phyloP scores from a whole-genome alignment of 352 stramenopile genomes.

The Globisporangium alternatum region DNA sequence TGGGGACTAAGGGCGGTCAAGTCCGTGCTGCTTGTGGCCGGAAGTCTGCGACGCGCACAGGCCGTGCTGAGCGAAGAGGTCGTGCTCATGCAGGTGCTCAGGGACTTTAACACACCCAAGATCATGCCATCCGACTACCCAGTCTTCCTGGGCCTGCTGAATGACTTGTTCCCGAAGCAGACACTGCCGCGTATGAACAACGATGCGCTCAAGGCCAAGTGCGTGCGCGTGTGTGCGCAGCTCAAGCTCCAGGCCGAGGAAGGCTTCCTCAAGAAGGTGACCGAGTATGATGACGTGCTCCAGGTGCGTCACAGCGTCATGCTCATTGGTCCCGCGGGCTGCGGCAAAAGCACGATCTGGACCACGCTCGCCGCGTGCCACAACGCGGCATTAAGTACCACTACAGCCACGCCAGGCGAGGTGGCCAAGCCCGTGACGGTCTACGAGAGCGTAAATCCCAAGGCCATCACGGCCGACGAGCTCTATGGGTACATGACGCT shows the following conservation, averaged over 20 bases:
- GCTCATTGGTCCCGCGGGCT: conserved; percentile 93
- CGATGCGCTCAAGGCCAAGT: conserved; percentile 40
- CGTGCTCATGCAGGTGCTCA: conserved; percentile 94
- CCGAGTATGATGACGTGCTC: conserved; percentile 94
- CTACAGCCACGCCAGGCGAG: conserved; percentile 37
- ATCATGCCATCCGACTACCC: conserved; percentile 91
- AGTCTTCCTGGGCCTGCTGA: conserved; percentile 93
- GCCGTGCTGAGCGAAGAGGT: conserved; percentile 80
- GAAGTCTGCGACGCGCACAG: conserved; percentile 89
- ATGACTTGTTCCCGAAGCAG: conserved; percentile 90
- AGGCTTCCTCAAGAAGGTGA: conserved; percentile 94
- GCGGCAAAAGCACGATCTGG: conserved; percentile 96
- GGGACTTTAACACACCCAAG: conserved; percentile 96
- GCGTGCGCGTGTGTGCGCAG: conserved; percentile 45
- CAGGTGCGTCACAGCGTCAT: conserved; percentile 95
- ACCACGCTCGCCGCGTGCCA: conserved; percentile 88
- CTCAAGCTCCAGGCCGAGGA: conserved; percentile 92
- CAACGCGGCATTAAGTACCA: conserved; percentile 23
- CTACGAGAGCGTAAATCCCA: conserved; percentile 95
- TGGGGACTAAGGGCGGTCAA: conserved; percentile 95
- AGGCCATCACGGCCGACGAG: conserved; percentile 91
- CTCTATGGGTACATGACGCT: conserved; percentile 96
- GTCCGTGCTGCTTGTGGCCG: conserved; percentile 94
- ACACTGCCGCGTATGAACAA: conserved; percentile 40
- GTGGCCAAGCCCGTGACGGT: conserved; percentile 91